Evolutionary conservation across 108 stramenopile species (phyloP), one percentile per base, ranked within the genome.

Genomic region (Asterionellopsis glacialis): DNA sequence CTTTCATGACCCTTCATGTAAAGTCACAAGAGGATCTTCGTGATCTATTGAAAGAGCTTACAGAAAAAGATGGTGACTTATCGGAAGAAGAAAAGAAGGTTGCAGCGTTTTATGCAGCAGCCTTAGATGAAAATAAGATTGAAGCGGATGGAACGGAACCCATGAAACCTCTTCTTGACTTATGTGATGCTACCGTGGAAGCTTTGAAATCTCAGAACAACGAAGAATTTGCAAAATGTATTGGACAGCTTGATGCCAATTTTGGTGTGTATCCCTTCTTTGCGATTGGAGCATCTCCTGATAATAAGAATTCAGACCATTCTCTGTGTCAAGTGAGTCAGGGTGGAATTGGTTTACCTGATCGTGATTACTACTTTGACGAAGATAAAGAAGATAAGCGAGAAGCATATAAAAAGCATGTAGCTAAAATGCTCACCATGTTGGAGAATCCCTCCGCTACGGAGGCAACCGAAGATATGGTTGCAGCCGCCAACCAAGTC

Each of bases 351-450:
- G 65, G 73, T 22, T 51, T 91, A 40, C 85, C 85, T 3, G 90
- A 91, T 63, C 67, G 85, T 19, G 89, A 90, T 66, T 90, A 90
- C 67, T 90, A 90, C 59, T 90, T 90, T 64, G 85, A 90, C 44
- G 79, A 87, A 43, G 89, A 90, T 49, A 90, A 90, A 59, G 72
- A 82, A 59, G 83, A 82, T 27, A 74, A 84, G 45, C 68, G 84
- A 11, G 68, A 48, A 39, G 74, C 73, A 16, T 90, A 86, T 55
- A 76, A 70, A 26, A 64, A 65, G 56, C 68, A 67, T 50, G 66
- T 90, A 47, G 75, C 77, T 16, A 48, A 65, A 54, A 69, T 90
- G 81, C 65, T 90, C 38, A 64, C 73, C n/a, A 57, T 90, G 0
- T 43, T 88, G 55, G 40, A 51, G 1, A 74, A 75, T 16, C 22